Conservation (phyloP, 2,329 filamentous ascomycete genomes). For the Ophiognomonia clavigignenti-juglandacearum region DNA sequence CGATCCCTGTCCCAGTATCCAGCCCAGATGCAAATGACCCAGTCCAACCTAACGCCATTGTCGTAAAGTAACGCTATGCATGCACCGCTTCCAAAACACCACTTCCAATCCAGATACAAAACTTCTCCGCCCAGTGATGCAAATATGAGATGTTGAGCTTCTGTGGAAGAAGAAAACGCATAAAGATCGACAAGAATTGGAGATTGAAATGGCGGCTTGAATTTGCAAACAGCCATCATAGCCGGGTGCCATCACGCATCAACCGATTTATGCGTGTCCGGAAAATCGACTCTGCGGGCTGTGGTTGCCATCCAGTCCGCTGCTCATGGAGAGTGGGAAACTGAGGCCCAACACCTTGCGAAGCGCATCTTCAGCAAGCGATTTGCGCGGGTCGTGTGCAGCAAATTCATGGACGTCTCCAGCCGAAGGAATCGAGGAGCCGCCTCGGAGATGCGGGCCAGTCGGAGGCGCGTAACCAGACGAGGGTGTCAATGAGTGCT, state of each 20-base stretch:
- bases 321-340: constrained; percentile 6
- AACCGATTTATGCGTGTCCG: constrained; percentile 6
- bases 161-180: constrained; percentile 2
- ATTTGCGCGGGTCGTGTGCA: constrained; percentile 8
- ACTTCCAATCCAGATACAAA: constrained; percentile 2
- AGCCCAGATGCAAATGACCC: constrained; percentile 10
- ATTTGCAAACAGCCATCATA: neutral
- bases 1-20: constrained; percentile 9
- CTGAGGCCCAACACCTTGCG: constrained; percentile 13
- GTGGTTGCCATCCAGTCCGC: constrained; percentile 10
- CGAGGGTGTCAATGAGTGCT: neutral
- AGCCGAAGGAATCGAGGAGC: neutral
- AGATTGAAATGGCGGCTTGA: neutral
- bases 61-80: constrained; percentile 9
- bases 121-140: constrained; percentile 7
- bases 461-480: neutral
- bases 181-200: constrained; percentile 5
- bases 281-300: constrained; percentile 8
- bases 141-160: constrained; percentile 9
- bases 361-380: constrained; percentile 13
- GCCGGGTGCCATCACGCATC: neutral
- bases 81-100: constrained; percentile 11
- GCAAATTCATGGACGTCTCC: neutral
- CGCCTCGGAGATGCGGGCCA: constrained; percentile 6
- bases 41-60: constrained; percentile 5